phyloP scores from a whole-genome alignment of 768 basidiomycete genomes.

The Kwoniella heveanensis region DNA sequence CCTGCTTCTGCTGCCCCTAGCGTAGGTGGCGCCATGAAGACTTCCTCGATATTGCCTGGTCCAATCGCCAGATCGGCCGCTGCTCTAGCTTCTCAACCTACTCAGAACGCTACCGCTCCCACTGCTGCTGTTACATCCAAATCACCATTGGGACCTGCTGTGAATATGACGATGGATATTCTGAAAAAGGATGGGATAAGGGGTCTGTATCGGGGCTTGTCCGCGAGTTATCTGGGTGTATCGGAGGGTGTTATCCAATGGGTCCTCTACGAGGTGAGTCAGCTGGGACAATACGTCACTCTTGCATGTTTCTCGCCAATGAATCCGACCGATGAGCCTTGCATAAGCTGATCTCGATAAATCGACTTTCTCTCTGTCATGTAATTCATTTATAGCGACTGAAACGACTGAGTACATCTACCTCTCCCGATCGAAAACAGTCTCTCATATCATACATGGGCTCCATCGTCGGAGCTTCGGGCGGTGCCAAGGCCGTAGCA shows the following conservation, averaged over 20 bases:
- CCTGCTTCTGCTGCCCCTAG: conserved; percentile 24
- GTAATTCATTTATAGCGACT: conserved; percentile 59
- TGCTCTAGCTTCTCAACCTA: conserved; percentile 21
- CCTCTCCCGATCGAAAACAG: conserved; percentile 17
- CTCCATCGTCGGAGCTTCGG: conserved; percentile 80
- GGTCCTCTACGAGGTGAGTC: conserved; percentile 78
- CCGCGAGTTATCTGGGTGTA: conserved; percentile 92
- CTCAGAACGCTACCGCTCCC: conserved; percentile 15
- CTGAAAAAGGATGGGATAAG: conserved; percentile 75
- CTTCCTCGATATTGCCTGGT: conserved; percentile 26
- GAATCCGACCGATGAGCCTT: no score
- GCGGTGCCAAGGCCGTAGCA: conserved; percentile 89
- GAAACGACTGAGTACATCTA: conserved; percentile 65
- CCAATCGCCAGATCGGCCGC: conserved; percentile 42
- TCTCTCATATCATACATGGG: conserved; percentile 36
- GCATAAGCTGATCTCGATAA: no score
- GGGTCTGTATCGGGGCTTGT: conserved; percentile 93
- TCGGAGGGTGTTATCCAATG: conserved; percentile 96
- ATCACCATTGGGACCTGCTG: conserved; percentile 31
- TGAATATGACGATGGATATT: conserved; percentile 67
- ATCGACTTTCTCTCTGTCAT: no score
- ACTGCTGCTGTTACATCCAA: conserved; percentile 13
- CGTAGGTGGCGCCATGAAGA: conserved; percentile 21
- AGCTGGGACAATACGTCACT: no score
- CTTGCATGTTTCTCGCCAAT: no score